Base-by-base conservation (phyloP, 2,329 filamentous ascomycete species). In the Trichoderma afroharzianum region DNA sequence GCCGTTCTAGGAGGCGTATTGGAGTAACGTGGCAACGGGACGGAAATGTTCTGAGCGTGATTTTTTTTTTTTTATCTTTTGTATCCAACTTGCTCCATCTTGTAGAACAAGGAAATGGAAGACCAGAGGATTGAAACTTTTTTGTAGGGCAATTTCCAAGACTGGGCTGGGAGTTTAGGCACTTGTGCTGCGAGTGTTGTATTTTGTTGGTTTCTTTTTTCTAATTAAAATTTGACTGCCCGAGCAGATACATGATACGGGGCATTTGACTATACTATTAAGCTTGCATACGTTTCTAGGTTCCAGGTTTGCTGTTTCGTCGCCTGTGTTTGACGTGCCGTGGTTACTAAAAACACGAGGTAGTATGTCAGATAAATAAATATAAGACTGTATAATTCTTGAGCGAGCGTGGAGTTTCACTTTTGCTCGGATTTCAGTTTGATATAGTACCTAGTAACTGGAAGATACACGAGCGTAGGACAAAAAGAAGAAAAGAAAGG, bases 1-100 rank as follows among this genome's bases (percentile, higher is more conserved):
- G 63, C 43, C 66, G 47, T 72, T 47, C 39, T 32, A 69, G 14
- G 43, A 66, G 72, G 72, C 69, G 73, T 70, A 78, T 67, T 71
- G 77, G 76, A 76, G 77, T 78, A 76, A 72, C 53, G 71, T 73
- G 74, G 72, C 71, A 70, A 73, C 67, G 72, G 73, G 30, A 18
- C 26, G 66, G 39, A 43, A 53, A 70, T 63, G 43, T 55, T 62
- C 47, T 63, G 43, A 63, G 68, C 50, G 32, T 58, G 30, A 9
- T n/a, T 55, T 33, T 30, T 32, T n/a, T n/a, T 39, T 33, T 33
- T 28, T 55, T 36, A 39, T 43, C 14, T 63, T 47, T 68, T 75
- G 72, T 62, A 70, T 72, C 73, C 73, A 72, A 74, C 73, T 75
- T 74, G 70, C 73, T 71, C 69, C 63, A 58, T 63, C 58, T 43